phyloP scores from a whole-genome alignment of 306 rosid species.

The Casuarina cunninghamiana region DNA sequence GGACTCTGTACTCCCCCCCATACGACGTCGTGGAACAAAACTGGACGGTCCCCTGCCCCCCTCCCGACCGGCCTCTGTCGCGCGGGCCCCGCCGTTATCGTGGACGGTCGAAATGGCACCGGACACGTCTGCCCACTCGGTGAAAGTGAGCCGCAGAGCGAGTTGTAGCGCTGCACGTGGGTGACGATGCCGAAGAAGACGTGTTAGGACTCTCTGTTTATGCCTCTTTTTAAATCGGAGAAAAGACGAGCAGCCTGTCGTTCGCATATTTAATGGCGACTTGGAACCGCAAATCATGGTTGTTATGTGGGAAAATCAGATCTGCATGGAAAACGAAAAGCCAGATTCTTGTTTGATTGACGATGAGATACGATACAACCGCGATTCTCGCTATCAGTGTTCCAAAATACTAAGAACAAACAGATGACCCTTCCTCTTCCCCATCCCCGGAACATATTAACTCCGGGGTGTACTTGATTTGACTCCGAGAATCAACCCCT shows the following conservation, averaged over 20 bases:
- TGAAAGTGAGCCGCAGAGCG: conserved; percentile 16
- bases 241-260: too few relatives aligned
- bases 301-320: not conserved
- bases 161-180: conserved; percentile 51
- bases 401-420: conserved; percentile 27
- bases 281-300: too few relatives aligned
- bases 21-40: too few relatives aligned
- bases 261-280: too few relatives aligned
- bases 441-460: not conserved
- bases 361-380: conserved; percentile 34
- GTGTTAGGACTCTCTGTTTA: not conserved
- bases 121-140: conserved; percentile 24
- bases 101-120: conserved; percentile 41
- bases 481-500: conserved; percentile 2
- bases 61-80: not conserved
- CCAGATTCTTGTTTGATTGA: conserved; percentile 32
- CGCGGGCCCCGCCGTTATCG: conserved; percentile 36
- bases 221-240: too few relatives aligned
- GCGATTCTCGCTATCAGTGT: conserved; percentile 66
- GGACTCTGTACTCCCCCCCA: too few relatives aligned
- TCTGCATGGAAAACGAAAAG: conserved; percentile 50
- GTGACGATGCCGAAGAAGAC: conserved; percentile 20
- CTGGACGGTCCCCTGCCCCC: too few relatives aligned
- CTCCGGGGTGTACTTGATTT: not conserved
- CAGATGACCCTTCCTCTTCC: not conserved